phyloP scores from a whole-genome alignment of 1,284 basidiomycete genomes.

The Mycena citricolor region DNA sequence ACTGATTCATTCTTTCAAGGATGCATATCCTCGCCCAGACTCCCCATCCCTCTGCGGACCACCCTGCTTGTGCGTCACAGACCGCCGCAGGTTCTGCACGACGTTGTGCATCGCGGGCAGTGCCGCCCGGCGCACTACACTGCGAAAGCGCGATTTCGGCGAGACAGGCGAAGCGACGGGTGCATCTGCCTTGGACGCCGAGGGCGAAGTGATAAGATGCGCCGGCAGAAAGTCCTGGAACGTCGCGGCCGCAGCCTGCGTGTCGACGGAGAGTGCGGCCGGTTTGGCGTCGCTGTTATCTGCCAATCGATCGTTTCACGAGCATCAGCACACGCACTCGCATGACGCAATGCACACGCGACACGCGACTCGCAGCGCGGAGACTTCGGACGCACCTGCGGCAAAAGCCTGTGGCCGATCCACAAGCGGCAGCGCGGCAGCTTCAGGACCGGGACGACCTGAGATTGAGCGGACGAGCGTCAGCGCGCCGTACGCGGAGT shows the following conservation, averaged over 20 bases:
- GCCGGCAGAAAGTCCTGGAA: conserved; percentile 50
- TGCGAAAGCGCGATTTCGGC: conserved; percentile 26
- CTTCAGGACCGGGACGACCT: conserved; percentile 3
- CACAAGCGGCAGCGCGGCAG: background rate
- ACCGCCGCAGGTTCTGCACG: conserved; percentile 10
- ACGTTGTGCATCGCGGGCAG: conserved; percentile 36
- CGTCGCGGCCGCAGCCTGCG: conserved; percentile 30
- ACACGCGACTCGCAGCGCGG: conserved; percentile 21
- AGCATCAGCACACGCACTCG: conserved; percentile 2
- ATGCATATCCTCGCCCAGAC: too few species aligned
- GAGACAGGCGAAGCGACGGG: conserved; percentile 2
- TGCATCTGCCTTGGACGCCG: conserved; percentile 24
- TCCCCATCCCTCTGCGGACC: too few species aligned
- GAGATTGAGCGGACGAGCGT: conserved; percentile 32
- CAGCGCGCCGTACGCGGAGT: conserved; percentile 45
- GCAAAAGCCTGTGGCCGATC: conserved; percentile 15
- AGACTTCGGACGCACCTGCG: conserved; percentile 29
- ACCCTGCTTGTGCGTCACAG: too few species aligned
- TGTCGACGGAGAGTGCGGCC: conserved; percentile 22
- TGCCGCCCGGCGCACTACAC: conserved; percentile 30
- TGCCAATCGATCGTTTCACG: background rate
- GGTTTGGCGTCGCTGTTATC: background rate
- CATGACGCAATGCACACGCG: too few species aligned
- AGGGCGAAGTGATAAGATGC: conserved; percentile 40
- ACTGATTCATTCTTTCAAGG: too few species aligned